Percentiles rank a stretch among this genome's conserved stretches.
These are phyloP conservation scores for Rehmannia glutinosa DNA, from an alignment of 257 asterid genomes.

Conservation along the genomic window DNA sequence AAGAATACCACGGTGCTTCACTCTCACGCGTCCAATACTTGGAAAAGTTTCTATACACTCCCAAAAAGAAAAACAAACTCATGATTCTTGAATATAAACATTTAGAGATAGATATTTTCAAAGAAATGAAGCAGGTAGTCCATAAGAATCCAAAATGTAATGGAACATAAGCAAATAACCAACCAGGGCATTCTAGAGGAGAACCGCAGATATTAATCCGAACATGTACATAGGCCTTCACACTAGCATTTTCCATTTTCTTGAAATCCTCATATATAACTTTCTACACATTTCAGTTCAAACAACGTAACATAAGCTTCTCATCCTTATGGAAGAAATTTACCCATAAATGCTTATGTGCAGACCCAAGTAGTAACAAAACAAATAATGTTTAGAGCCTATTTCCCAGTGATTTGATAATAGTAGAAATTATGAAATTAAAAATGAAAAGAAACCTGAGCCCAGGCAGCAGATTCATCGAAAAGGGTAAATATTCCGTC, in stretches of 20 bases:
- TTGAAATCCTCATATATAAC: constrained; percentile 61
- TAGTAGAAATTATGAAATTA: not conserved
- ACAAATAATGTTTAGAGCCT: too few relatives aligned
- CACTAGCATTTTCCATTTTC: constrained; percentile 53
- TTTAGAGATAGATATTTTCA: not conserved
- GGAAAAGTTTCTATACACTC: constrained; percentile 75
- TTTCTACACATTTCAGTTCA: constrained; percentile 40
- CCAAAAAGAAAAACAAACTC: not conserved
- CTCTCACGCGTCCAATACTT: constrained; percentile 83
- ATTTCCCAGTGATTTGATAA: too few relatives aligned
- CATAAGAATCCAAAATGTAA: not conserved
- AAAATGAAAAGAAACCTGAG: constrained; percentile 52
- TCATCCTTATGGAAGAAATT: not conserved
- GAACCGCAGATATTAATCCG: constrained; percentile 78
- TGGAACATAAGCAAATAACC: constrained; percentile 17
- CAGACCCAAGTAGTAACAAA: too few relatives aligned
- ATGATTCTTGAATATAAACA: not conserved
- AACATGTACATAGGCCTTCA: constrained; percentile 66
- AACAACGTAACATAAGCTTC: constrained; percentile 12
- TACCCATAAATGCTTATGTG: not conserved
- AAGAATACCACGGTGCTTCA: constrained; percentile 86
- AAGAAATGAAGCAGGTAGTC: not conserved
- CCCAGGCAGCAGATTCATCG: constrained; percentile 83
- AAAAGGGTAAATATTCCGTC: constrained; percentile 51
- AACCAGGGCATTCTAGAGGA: constrained; percentile 94